Evolutionary conservation across 257 asterid species (phyloP).

Genomic region (Jacaranda mimosifolia): DNA sequence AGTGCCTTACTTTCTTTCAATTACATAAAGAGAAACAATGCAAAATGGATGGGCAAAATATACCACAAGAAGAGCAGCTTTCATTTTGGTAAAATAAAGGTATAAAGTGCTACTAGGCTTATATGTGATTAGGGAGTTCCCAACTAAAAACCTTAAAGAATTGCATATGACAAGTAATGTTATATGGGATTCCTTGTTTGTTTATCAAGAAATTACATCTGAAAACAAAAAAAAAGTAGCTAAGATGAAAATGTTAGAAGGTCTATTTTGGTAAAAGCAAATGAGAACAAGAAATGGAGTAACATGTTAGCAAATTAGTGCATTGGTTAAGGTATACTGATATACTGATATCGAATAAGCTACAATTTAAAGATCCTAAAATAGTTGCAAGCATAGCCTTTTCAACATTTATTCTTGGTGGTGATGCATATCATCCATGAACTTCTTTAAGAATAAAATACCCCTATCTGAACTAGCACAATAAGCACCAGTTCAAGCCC

Average conservation of each 20-base stretch:
- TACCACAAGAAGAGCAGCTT: not conserved
- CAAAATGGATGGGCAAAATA: not conserved
- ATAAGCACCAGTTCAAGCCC: no score
- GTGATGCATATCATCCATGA: no score
- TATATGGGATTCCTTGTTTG: not conserved
- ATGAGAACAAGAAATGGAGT: not conserved
- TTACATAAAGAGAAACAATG: slow-evolving; percentile 4
- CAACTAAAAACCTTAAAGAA: not conserved
- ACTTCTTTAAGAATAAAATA: no score
- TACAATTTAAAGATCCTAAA: no score
- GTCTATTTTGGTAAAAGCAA: not conserved
- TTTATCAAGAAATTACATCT: not conserved
- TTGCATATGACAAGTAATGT: not conserved
- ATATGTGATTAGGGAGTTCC: not conserved
- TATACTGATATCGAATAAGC: no score
- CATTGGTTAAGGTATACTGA: not conserved
- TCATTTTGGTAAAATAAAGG: not conserved
- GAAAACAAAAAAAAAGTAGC: not conserved
- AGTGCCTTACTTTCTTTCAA: no score
- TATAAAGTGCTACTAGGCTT: not conserved
- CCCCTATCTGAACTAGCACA: no score
- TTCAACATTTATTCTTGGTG: no score
- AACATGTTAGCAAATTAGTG: not conserved
- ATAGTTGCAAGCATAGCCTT: no score
- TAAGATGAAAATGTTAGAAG: not conserved